Evolutionary conservation across 225 moss, liverwort and hornwort genomes (phyloP), one percentile per base, ranked within the genome.

Genomic region (Physcomitrium patens): DNA sequence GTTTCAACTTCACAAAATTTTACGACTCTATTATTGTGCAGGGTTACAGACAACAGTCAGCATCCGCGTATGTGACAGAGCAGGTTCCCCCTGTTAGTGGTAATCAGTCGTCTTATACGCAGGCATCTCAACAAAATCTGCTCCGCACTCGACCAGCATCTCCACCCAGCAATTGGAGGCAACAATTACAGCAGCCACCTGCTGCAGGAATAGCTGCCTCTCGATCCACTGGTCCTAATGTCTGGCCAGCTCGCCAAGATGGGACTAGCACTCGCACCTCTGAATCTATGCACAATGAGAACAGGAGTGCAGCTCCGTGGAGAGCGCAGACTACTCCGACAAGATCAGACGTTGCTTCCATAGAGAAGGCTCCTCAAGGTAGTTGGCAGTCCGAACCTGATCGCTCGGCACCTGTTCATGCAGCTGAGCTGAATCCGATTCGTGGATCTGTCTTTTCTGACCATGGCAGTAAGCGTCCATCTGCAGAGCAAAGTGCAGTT

Each of bases 201-300:
- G 27, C 85, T 8, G 65, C 81, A 45, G 77, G 31, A 37, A 37
- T 77, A 50, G 26, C 83, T 45, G 84, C 58, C 13, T 43, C 77
- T n/a, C 78, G 76, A 41, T 67, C 80, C 68, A 55, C 90, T 60
- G 87, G 86, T 23, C 79, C 84, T 17, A 95, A 99, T 74, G 93
- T 95, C 20, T 99, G 97, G 97, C 93, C 95, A 65, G 85, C 91
- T 41, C 91, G 95, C 24, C 90, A 90, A 64, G 97, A 99, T 11
- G 85, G 68, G 43, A 74, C 76, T 23, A 86, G 68, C 68, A 72
- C 44, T 59, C 86, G 83, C 60, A 23, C 78, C 8, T 44, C 79
- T 23, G 95, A 95, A 51, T 50, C 75, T 52, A 26, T 68, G 60
- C 65, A 79, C 45, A 78, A 58, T 60, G 89, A 95, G 12, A 81